These are phyloP conservation scores for Scopulariopsis brevicaulis DNA, from an alignment of 2,329 filamentous ascomycete species.

Conservation along the genomic window DNA sequence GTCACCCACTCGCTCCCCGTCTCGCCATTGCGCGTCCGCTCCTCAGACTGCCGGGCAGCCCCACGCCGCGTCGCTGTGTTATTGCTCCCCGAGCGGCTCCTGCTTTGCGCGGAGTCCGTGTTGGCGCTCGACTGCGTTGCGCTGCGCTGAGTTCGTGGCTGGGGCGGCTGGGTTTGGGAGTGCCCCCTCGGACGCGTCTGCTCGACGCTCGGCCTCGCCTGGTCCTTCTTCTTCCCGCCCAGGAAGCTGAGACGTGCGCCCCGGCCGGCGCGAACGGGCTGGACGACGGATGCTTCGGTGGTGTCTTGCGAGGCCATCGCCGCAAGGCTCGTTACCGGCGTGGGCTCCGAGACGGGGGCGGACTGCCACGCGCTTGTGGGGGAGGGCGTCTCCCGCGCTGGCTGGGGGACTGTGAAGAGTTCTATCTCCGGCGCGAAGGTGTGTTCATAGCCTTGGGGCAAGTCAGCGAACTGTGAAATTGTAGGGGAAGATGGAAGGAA, in stretches of 20 bases:
- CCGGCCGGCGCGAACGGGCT: slow-evolving; percentile 18
- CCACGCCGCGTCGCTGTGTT: neutral
- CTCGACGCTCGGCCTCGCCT: slow-evolving; percentile 18
- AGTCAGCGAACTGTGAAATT: neutral
- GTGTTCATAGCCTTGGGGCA: slow-evolving; percentile 40
- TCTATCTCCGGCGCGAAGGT: slow-evolving; percentile 57
- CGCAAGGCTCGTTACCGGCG: slow-evolving; percentile 20
- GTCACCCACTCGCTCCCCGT: slow-evolving; percentile 14
- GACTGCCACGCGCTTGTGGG: slow-evolving; percentile 35
- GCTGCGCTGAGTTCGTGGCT: neutral
- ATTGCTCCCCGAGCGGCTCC: neutral
- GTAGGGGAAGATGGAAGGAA: neutral
- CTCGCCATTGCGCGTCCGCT: slow-evolving; percentile 7
- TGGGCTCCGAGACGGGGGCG: slow-evolving; percentile 29
- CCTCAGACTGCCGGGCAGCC: neutral
- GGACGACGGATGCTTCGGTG: slow-evolving; percentile 34
- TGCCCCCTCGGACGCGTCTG: slow-evolving; percentile 5
- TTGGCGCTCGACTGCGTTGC: neutral
- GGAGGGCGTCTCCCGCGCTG: slow-evolving; percentile 24
- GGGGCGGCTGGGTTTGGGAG: neutral
- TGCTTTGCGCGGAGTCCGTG: neutral
- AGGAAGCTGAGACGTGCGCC: slow-evolving; percentile 47
- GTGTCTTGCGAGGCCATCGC: slow-evolving; percentile 12
- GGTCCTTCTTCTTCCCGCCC: slow-evolving; percentile 34
- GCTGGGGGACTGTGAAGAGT: slow-evolving; percentile 27